Evolutionary conservation across 1,139 yeast genomes (phyloP).

Genomic region (Blastobotrys aristatus): DNA sequence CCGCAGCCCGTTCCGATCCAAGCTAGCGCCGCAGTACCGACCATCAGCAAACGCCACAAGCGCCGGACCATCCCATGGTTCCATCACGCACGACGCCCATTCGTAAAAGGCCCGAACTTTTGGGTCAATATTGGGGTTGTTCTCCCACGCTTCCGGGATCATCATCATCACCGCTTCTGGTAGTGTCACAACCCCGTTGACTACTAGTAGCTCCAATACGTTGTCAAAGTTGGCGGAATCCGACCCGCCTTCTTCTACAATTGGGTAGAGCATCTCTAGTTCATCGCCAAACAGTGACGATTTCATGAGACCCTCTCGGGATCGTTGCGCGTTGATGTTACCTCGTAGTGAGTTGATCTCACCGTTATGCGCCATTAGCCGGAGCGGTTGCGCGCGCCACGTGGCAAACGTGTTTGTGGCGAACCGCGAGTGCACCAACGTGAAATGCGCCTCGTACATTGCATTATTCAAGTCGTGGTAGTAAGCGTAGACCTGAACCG

Average conservation of each 20-base stretch:
- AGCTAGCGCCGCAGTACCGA: slow-evolving; percentile 95
- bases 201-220: slow-evolving; percentile 84
- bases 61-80: slow-evolving; percentile 99
- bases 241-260: slow-evolving; percentile 97
- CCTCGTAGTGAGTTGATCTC: slow-evolving; percentile 97
- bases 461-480: slow-evolving; percentile 90
- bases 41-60: slow-evolving; percentile 96
- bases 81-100: slow-evolving; percentile 99
- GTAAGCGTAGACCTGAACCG: slow-evolving; percentile 90
- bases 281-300: slow-evolving; percentile 86
- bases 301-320: slow-evolving; percentile 95
- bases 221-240: slow-evolving; percentile 99
- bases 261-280: slow-evolving; percentile 84
- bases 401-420: slow-evolving; percentile 98
- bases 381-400: slow-evolving; percentile 98
- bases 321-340: slow-evolving; percentile 98
- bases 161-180: slow-evolving; percentile 97
- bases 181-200: slow-evolving; percentile 83
- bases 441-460: slow-evolving; percentile 92
- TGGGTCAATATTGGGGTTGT: slow-evolving; percentile 79
- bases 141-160: slow-evolving; percentile 98
- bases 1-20: slow-evolving; percentile 95
- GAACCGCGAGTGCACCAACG: slow-evolving; percentile 94
- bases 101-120: slow-evolving; percentile 92
- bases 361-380: slow-evolving; percentile 98